Conservation (phyloP, 768 basidiomycete genomes). For the Suillus variegatus region DNA sequence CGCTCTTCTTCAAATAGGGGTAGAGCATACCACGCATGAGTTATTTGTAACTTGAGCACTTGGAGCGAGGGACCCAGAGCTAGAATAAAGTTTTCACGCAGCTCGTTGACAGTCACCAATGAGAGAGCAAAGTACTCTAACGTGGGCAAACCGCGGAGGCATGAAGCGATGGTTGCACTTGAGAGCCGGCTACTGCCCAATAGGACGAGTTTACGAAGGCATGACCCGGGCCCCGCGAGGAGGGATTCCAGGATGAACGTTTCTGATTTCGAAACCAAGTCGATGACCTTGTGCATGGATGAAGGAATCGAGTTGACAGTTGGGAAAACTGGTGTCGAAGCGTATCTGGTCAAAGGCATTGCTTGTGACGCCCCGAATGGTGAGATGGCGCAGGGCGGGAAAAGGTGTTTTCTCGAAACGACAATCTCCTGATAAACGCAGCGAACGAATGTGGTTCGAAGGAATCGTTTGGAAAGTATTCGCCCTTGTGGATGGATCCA, state of each 20-base stretch:
- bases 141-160: constrained; percentile 25
- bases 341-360: constrained; percentile 36
- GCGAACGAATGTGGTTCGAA: constrained; percentile 22
- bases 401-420: constrained; percentile 18
- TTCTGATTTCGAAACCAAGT: constrained; percentile 39
- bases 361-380: constrained; percentile 34
- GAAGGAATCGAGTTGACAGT: constrained; percentile 36
- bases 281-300: constrained; percentile 34
- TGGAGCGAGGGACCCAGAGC: constrained; percentile 29
- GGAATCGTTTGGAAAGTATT: constrained; percentile 31
- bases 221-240: constrained; percentile 15
- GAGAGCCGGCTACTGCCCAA: constrained; percentile 37
- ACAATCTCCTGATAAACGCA: constrained; percentile 40
- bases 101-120: constrained; percentile 36
- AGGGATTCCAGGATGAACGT: constrained; percentile 36
- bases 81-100: constrained; percentile 32
- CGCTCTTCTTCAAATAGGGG: constrained; percentile 34
- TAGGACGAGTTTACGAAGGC: constrained; percentile 36
- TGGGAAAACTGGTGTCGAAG: constrained; percentile 28
- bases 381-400: constrained; percentile 21
- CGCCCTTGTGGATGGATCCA: constrained; percentile 31
- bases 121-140: constrained; percentile 40
- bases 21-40: constrained; percentile 34
- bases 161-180: constrained; percentile 28
- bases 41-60: constrained; percentile 38